phyloP scores from a whole-genome alignment of 192 early-diverging fungal genomes.

The Backusella liffmaniae region DNA sequence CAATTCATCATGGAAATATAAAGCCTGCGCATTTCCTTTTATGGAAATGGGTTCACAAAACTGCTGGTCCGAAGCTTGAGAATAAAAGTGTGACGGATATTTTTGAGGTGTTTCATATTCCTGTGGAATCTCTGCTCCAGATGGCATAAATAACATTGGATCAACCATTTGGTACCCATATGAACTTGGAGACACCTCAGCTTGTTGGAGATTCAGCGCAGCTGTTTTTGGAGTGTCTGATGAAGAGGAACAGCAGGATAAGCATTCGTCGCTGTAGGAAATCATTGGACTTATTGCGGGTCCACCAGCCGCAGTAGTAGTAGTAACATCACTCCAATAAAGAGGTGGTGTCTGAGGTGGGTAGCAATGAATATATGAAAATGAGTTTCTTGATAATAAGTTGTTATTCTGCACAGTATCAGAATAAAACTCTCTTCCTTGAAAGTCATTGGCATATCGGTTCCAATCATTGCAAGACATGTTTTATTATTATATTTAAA shows the following conservation, averaged over 20 bases:
- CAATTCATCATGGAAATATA: neutral
- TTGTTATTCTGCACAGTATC: neutral
- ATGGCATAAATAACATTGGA: neutral
- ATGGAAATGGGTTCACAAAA: neutral
- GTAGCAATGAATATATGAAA: neutral
- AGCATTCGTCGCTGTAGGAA: neutral
- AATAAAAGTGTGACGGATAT: constrained; percentile 1
- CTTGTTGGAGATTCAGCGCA: neutral
- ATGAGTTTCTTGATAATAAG: neutral
- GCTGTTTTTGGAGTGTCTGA: neutral
- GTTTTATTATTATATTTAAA: neutral
- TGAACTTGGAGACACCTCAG: neutral
- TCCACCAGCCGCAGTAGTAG: neutral
- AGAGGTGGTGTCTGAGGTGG: neutral
- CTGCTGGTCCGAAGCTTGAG: neutral
- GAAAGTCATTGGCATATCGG: neutral
- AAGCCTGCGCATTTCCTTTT: constrained; percentile 6
- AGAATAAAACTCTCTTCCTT: neutral
- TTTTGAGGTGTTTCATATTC: neutral
- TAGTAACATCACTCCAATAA: constrained; percentile 2
- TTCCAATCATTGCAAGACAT: neutral
- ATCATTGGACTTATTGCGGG: neutral
- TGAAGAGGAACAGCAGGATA: neutral
- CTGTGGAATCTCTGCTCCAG: neutral
- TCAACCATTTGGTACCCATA: neutral